These are phyloP conservation scores for Claviceps fusiformis DNA, from an alignment of 2,329 filamentous ascomycete species.

Conservation along the genomic window DNA sequence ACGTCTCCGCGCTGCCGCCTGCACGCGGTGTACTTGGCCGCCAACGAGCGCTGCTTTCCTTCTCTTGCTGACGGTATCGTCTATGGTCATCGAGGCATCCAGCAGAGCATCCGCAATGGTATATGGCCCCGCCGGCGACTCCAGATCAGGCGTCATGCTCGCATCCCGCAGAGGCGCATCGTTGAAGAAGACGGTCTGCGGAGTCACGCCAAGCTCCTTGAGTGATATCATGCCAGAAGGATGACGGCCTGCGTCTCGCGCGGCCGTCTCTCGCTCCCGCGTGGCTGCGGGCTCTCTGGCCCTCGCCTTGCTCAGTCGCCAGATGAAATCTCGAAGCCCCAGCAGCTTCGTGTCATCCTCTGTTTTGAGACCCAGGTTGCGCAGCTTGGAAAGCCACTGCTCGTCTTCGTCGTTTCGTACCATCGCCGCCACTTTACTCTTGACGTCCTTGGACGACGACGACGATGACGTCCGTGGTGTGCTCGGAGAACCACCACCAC, in stretches of 20 bases:
- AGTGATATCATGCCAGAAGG: conserved; percentile 46
- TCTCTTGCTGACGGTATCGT: conserved; percentile 46
- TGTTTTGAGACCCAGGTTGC: conserved; percentile 64
- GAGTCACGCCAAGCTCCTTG: conserved; percentile 61
- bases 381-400: conserved; percentile 74
- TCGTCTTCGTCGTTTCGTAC: conserved; percentile 82
- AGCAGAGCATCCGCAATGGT: conserved; percentile 84
- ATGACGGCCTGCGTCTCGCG: conserved; percentile 18
- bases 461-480: conserved; percentile 21
- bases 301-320: conserved; percentile 65
- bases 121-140: conserved; percentile 35
- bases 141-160: conserved; percentile 19
- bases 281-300: conserved; percentile 32
- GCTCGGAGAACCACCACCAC: conserved; percentile 24
- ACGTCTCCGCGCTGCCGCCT: conserved; percentile 14
- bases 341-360: conserved; percentile 89
- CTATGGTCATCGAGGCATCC: conserved; percentile 82
- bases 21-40: conserved; percentile 31
- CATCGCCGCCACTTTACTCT: conserved; percentile 36
- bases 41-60: conserved; percentile 35
- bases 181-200: conserved; percentile 88
- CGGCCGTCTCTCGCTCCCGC: too few relatives aligned
- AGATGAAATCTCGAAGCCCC: conserved; percentile 79
- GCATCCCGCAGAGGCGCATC: conserved; percentile 45
- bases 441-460: conserved; percentile 38